Base-by-base conservation (phyloP, 441 rosid genomes). In the Gossypium laxum region DNA sequence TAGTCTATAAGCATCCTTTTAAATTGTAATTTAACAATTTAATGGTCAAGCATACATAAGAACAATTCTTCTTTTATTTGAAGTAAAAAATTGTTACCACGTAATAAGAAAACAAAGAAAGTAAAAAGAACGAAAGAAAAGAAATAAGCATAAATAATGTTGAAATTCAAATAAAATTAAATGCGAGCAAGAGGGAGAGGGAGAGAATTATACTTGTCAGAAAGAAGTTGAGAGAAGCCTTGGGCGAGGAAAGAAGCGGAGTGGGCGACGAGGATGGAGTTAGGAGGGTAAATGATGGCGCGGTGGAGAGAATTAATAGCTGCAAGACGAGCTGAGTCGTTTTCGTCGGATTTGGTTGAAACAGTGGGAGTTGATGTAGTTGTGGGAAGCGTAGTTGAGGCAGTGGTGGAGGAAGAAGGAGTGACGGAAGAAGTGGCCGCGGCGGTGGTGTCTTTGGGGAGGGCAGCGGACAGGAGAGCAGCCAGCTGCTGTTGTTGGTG, bases 221-320 rank as follows among this genome's bases (percentile, higher is more conserved):
- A 74, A 60, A 88, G 88, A 73, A 94, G 97, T 70, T 90, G 86
- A 69, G 89, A 90, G 82, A 94, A 84, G 51, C 96, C 98, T 81
- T 89, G 92, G 56, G 89, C 79, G 68, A 91, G 96, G 76, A 83
- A 91, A 62, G 97, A 79, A 72, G 97, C 96, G 69, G 96, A 91
- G 84, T 91, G 96, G 22, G 89, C 73, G 15, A 94, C 83, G 68
- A 91, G 89, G 76, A 94, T 80, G 12, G 96, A 91, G 86, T 91
- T 91, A 5, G 90, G 98, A 70, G 92, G 94, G 72, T 80, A 92
- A 64, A 87, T 81, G 74, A 94, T 83, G 43, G 96, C 94, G 68
- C 96, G 89, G 78, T 89, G 97, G 72, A 94, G 97, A 14, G 96
- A 90, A 84, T 77, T 85, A 67, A 94, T 78, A 56, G 97, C 91